Percentiles rank a stretch among this genome's conserved stretches.
Evolutionary conservation across 2,329 filamentous ascomycete genomes (phyloP).

Genomic region (Alternaria metachromatica): DNA sequence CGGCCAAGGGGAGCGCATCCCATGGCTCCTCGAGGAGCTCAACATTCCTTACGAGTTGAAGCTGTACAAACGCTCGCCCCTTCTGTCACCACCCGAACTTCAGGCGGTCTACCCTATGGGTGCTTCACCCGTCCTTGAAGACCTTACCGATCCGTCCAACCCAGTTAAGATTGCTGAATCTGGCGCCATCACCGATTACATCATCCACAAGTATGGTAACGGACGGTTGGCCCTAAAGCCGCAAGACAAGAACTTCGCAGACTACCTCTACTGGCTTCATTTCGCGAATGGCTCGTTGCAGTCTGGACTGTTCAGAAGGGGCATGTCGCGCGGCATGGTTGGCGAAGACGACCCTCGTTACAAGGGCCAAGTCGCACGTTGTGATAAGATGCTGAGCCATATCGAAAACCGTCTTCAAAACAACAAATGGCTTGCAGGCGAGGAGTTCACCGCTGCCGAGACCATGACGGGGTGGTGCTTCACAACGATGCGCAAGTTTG

Average conservation of each 20-base stretch:
- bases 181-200: constrained; percentile 67
- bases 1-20: constrained; percentile 69
- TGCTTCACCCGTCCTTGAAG: constrained; percentile 66
- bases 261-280: constrained; percentile 72
- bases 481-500: constrained; percentile 66
- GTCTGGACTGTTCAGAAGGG: constrained; percentile 43
- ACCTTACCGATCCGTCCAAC: constrained; percentile 54
- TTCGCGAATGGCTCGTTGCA: constrained; percentile 56
- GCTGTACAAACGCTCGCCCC: constrained; percentile 56
- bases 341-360: constrained; percentile 46
- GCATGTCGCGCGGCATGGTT: constrained; percentile 37
- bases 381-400: constrained; percentile 51
- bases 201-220: constrained; percentile 58
- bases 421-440: constrained; percentile 65
- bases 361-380: constrained; percentile 40
- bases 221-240: constrained; percentile 59
- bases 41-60: constrained; percentile 60
- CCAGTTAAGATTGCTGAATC: constrained; percentile 65
- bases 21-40: constrained; percentile 71
- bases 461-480: constrained; percentile 68
- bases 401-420: constrained; percentile 58
- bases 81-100: constrained; percentile 45
- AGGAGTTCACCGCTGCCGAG: constrained; percentile 69
- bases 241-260: constrained; percentile 58
- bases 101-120: constrained; percentile 53